phyloP scores from a whole-genome alignment of 2,329 filamentous ascomycete genomes.

The Alternaria arborescens region DNA sequence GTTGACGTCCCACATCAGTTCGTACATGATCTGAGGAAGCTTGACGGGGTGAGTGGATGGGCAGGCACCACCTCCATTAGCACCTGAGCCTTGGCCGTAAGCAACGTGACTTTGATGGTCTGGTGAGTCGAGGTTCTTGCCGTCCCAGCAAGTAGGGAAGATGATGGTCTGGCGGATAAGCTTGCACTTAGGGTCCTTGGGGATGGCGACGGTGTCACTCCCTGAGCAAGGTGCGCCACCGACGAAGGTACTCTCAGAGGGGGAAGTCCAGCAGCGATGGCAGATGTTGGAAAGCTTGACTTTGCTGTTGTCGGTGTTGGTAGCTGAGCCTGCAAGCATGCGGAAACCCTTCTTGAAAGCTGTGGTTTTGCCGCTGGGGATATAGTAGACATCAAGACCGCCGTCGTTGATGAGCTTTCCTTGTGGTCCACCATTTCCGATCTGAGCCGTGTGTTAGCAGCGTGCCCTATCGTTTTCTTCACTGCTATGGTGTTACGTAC shows the following conservation, averaged over 20 bases:
- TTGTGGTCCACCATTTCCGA: slow-evolving; percentile 46
- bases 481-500: not conserved
- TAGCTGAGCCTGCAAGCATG: slow-evolving; percentile 44
- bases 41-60: slow-evolving; percentile 50
- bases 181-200: slow-evolving; percentile 57
- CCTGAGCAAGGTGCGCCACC: slow-evolving; percentile 62
- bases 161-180: slow-evolving; percentile 64
- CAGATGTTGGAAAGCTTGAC: slow-evolving; percentile 43
- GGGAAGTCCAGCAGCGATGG: slow-evolving; percentile 52
- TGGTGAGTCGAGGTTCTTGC: slow-evolving; percentile 44
- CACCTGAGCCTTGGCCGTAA: slow-evolving; percentile 56
- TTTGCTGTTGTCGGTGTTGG: slow-evolving; percentile 43
- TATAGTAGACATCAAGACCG: slow-evolving; percentile 48
- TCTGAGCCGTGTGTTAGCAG: slow-evolving; percentile 9
- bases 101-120: slow-evolving; percentile 55
- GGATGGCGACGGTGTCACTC: slow-evolving; percentile 61
- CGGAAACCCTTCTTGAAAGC: slow-evolving; percentile 50
- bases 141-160: slow-evolving; percentile 52
- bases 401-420: slow-evolving; percentile 47
- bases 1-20: slow-evolving; percentile 48
- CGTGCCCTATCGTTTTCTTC: not conserved
- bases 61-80: slow-evolving; percentile 59
- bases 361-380: slow-evolving; percentile 44
- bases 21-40: slow-evolving; percentile 49
- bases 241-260: slow-evolving; percentile 58